phyloP scores from a whole-genome alignment of 2,329 filamentous ascomycete species.

The Rachicladosporium sp. region DNA sequence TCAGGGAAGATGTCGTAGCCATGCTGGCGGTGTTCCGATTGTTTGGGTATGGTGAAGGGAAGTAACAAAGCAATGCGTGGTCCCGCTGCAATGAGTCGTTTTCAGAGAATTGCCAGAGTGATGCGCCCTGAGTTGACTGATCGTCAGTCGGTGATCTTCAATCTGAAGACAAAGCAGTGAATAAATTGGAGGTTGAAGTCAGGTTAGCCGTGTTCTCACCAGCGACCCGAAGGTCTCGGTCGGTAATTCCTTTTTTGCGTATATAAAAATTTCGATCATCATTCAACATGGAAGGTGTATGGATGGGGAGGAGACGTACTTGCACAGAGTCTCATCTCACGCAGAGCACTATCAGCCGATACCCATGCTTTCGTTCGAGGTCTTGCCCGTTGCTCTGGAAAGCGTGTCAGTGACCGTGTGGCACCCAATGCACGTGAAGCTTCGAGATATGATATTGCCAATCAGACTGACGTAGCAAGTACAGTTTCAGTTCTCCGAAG shows the following conservation, averaged over 20 bases:
- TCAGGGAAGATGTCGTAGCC: background rate
- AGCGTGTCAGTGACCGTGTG: background rate
- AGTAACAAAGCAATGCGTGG: conserved; percentile 17
- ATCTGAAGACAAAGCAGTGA: too few species aligned
- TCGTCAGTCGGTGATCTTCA: too few species aligned
- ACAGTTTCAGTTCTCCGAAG: conserved; percentile 63
- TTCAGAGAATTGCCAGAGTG: too few species aligned
- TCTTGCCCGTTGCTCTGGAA: background rate
- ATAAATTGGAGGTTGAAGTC: conserved; percentile 3
- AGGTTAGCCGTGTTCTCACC: conserved; percentile 53
- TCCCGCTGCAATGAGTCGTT: conserved; percentile 8
- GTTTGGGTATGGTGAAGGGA: conserved; percentile 10
- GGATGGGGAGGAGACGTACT: background rate
- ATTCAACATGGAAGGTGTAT: conserved; percentile 6
- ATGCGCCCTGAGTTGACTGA: too few species aligned
- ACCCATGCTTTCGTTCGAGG: background rate
- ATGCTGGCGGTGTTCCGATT: background rate
- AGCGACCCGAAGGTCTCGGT: conserved; percentile 58
- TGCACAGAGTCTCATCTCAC: background rate
- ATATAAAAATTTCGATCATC: conserved; percentile 49
- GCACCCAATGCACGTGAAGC: background rate
- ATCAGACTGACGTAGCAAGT: conserved; percentile 83
- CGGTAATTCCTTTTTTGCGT: conserved; percentile 83
- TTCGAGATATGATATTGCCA: conserved; percentile 2
- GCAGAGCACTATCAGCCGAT: background rate